phyloP scores from a whole-genome alignment of 768 basidiomycete genomes.

The Suillus plorans region DNA sequence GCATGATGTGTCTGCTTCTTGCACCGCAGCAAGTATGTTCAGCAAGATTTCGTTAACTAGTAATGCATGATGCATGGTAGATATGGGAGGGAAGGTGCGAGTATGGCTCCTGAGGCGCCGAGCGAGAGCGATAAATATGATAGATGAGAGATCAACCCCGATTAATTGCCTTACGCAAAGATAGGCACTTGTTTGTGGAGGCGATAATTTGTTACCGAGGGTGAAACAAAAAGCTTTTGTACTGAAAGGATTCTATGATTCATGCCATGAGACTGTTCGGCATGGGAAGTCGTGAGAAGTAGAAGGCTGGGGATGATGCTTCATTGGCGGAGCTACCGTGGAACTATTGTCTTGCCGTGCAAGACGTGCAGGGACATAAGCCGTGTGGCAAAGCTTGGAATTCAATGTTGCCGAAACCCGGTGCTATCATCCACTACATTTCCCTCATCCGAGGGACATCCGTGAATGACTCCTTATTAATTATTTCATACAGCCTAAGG shows the following conservation, averaged over 20 bases:
- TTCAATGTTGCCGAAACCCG: background rate
- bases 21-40: background rate
- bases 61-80: slow-evolving; percentile 1
- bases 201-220: background rate
- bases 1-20: background rate
- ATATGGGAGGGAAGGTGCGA: background rate
- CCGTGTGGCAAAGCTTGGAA: slow-evolving; percentile 1
- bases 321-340: slow-evolving; percentile 6
- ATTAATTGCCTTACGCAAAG: background rate
- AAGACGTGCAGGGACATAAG: background rate
- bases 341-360: background rate
- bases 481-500: background rate
- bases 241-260: background rate
- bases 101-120: background rate
- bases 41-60: background rate
- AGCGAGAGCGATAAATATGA: background rate
- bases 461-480: background rate
- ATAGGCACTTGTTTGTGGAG: background rate
- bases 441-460: background rate
- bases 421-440: background rate
- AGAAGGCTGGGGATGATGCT: background rate
- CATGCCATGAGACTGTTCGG: slow-evolving; percentile 3
- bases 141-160: background rate
- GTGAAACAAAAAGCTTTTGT: slow-evolving; percentile 1
- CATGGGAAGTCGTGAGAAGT: slow-evolving; percentile 4